These are phyloP conservation scores for Phytophthora multivora DNA, from an alignment of 352 stramenopile species.

Conservation along the genomic window DNA sequence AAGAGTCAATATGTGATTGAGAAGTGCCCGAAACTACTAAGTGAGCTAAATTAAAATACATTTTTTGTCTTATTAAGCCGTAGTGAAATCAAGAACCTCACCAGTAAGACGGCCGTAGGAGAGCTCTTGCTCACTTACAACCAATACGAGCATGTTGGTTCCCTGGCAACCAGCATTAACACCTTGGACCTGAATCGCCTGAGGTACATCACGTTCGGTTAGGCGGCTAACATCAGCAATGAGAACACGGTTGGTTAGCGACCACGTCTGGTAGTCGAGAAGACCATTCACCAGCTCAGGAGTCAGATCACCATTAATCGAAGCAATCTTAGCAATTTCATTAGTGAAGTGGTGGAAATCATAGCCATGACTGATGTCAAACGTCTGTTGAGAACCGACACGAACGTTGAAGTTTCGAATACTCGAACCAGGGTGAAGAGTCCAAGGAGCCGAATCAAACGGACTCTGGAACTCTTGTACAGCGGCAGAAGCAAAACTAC, in stretches of 20 bases:
- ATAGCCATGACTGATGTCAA: background rate
- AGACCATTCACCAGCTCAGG: background rate
- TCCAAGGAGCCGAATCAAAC: background rate
- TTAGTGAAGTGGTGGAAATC: background rate
- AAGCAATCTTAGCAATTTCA: background rate
- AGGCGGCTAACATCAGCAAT: background rate
- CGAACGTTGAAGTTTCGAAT: conserved; percentile 5
- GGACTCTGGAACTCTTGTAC: background rate
- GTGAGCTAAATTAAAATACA: too few relatives aligned
- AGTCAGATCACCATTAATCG: conserved; percentile 25
- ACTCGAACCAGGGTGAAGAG: background rate
- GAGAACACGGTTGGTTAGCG: background rate
- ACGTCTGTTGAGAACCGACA: background rate
- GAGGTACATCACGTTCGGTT: background rate
- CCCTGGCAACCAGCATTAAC: background rate
- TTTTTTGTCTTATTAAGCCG: too few relatives aligned
- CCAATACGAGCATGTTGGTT: too few relatives aligned
- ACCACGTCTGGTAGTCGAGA: background rate
- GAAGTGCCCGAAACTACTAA: too few relatives aligned
- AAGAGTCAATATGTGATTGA: too few relatives aligned
- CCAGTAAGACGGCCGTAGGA: too few relatives aligned
- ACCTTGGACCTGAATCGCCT: background rate
- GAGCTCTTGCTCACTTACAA: too few relatives aligned
- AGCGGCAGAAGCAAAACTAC: background rate
- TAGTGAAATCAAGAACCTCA: too few relatives aligned